These are phyloP conservation scores for Laguncularia racemosa DNA, from an alignment of 345 rosid species.

Conservation along the genomic window DNA sequence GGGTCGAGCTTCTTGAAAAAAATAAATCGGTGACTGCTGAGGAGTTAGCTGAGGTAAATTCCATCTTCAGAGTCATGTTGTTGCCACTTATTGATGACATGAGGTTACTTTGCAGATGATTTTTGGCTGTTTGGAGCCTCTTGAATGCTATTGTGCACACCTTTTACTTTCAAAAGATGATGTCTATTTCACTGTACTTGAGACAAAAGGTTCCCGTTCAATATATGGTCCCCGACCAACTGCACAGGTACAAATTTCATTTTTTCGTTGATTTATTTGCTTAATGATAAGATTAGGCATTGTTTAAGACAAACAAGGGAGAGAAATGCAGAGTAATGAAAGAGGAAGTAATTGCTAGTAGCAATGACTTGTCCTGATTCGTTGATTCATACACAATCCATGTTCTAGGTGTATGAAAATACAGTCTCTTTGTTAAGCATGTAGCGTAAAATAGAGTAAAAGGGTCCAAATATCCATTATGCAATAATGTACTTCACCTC, in stretches of 20 bases:
- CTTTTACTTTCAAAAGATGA: slow-evolving; percentile 83
- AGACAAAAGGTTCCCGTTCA: slow-evolving; percentile 58
- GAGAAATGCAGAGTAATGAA: no score
- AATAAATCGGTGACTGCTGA: slow-evolving; percentile 73
- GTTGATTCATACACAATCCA: no score
- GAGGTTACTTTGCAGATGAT: slow-evolving; percentile 56
- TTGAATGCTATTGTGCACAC: slow-evolving; percentile 91
- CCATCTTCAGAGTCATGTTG: slow-evolving; percentile 6
- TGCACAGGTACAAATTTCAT: slow-evolving; percentile 40
- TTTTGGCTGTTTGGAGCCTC: slow-evolving; percentile 72
- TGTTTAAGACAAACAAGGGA: no score
- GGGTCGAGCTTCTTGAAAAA: slow-evolving; percentile 89
- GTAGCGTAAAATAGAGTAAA: no score
- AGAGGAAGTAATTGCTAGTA: no score
- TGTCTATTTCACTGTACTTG: slow-evolving; percentile 59
- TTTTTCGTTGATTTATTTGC: slow-evolving; percentile 1
- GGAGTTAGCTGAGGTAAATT: slow-evolving; percentile 85
- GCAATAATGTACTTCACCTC: no score
- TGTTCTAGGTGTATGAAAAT: no score
- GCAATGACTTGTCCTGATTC: no score
- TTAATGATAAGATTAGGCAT: neutral
- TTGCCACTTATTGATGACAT: slow-evolving; percentile 20
- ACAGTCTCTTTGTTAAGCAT: no score
- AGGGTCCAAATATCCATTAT: no score
- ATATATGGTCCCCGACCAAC: slow-evolving; percentile 72